phyloP scores from a whole-genome alignment of 1,284 basidiomycete genomes.

The Ganoderma lucidum region DNA sequence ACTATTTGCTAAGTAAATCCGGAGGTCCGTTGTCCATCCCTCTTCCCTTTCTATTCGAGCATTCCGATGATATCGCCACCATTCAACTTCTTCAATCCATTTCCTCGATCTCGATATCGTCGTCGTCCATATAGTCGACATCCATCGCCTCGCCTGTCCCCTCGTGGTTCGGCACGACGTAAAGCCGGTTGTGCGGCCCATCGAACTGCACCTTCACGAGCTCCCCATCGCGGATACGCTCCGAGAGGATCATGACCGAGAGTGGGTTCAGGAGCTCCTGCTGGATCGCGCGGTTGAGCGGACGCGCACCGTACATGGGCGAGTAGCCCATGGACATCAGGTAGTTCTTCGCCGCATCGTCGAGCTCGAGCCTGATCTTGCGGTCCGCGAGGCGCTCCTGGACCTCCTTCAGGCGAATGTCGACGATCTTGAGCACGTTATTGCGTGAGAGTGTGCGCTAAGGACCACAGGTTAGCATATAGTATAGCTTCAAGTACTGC shows the following conservation, averaged over 20 bases:
- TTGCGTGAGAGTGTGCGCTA: slow-evolving; percentile 81
- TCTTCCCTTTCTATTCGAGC: background rate
- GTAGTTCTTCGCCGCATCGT: slow-evolving; percentile 83
- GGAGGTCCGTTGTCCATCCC: slow-evolving; percentile 2
- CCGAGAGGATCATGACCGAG: slow-evolving; percentile 87
- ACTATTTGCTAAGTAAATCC: slow-evolving; percentile 24
- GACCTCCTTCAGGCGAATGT: slow-evolving; percentile 76
- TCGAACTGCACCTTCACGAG: slow-evolving; percentile 83
- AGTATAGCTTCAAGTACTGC: slow-evolving; percentile 4
- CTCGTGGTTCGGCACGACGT: slow-evolving; percentile 89
- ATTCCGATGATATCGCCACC: background rate
- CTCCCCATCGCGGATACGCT: slow-evolving; percentile 86
- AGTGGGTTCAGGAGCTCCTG: slow-evolving; percentile 94
- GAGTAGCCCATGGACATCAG: slow-evolving; percentile 89
- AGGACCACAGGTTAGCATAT: slow-evolving; percentile 36
- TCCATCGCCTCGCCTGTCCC: slow-evolving; percentile 67
- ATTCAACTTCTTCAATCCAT: slow-evolving; percentile 63
- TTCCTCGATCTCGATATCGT: slow-evolving; percentile 78
- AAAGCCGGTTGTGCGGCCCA: slow-evolving; percentile 82
- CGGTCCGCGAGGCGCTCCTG: slow-evolving; percentile 76
- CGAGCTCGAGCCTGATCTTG: slow-evolving; percentile 84
- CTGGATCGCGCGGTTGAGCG: slow-evolving; percentile 92
- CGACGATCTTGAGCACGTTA: slow-evolving; percentile 86
- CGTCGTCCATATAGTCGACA: slow-evolving; percentile 55
- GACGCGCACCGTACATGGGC: slow-evolving; percentile 88